Evolutionary conservation across 75 land plant species (phyloP), one percentile per base, ranked within the genome.

Genomic region (Cryptomeria japonica): DNA sequence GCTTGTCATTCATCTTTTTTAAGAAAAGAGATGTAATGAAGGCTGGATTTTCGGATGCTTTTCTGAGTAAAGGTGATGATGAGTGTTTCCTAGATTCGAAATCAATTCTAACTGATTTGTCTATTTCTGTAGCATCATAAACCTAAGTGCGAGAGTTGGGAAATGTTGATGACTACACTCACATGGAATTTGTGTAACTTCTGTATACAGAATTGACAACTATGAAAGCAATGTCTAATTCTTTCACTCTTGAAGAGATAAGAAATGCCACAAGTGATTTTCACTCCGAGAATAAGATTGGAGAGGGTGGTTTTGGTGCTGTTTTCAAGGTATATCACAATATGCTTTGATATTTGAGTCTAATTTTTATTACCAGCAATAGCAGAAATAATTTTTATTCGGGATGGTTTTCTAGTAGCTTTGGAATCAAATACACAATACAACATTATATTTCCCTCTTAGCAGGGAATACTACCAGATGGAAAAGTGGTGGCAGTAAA

Each of bases 281-380:
- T 44, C 39, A 72, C 41, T n/a, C 42, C 39, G 79, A 84, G 37
- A 88, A 88, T 31, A 90, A 73, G 55, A 76, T 90, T 34, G 90
- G 90, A 5, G 86, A 90, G 47, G 90, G 90, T 16, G 86, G 86
- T 55, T 90, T 88, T 68, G 90, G 90, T 51, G 90, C 90, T 37
- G 90, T 90, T 88, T 90, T 82, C 80, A 90, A 90, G 90, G 90
- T 90, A 80, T 5, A 19, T 39, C 42, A 38, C 41, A 18, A 80
- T 80, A 42, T 2, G 25, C 7, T 10, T 11, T 85, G 37, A 32
- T 11, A 53, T 19, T 85, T 53, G 37, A 12, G 77, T 42, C 25
- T 22, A 10, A 47, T 80, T 8, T 41, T 42, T 39, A 80, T 80
- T 18, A 39, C 47, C 46, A 41, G 83, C 42, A 51, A 36, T 10